Conservation (phyloP, 257 asterid genomes). For the Solanum ossicruentum region DNA sequence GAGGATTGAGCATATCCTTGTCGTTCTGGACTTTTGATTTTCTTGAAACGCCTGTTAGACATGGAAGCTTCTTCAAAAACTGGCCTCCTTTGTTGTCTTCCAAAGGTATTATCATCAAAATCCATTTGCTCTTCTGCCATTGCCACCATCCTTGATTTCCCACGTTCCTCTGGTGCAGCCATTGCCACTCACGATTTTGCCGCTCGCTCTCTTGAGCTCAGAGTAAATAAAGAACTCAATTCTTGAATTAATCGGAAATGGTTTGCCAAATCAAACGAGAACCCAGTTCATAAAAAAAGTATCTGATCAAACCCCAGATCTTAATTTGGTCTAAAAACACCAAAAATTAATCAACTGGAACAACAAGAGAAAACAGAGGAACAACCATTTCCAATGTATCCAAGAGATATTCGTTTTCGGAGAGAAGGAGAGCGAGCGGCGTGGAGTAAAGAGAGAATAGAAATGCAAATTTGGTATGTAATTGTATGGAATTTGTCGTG, state of each 20-base stretch:
- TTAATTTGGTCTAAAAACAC: neutral
- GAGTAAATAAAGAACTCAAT: neutral
- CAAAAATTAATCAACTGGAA: neutral
- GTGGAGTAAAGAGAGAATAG: neutral
- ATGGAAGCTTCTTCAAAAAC: conserved; percentile 47
- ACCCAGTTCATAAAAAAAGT: neutral
- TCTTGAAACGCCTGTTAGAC: conserved; percentile 50
- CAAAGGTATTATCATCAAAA: conserved; percentile 10
- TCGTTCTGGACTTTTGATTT: conserved; percentile 50
- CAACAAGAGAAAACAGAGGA: neutral
- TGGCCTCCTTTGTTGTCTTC: conserved; percentile 41
- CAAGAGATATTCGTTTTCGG: neutral
- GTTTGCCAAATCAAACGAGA: neutral
- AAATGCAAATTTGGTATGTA: neutral
- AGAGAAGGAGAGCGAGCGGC: conserved; percentile 61
- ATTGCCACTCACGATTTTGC: conserved; percentile 15
- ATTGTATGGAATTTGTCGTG: neutral
- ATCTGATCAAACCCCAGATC: conserved; percentile 18
- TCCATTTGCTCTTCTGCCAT: conserved; percentile 14
- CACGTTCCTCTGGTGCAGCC: conserved; percentile 28
- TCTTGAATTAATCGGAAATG: conserved; percentile 3
- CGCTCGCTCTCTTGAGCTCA: conserved; percentile 39
- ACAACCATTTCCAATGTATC: conserved; percentile 11
- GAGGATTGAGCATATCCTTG: conserved; percentile 10
- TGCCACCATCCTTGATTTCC: conserved; percentile 29